A percentile compares a stretch with the other conserved stretches of the same genome.
Conservation (phyloP, 2,329 filamentous ascomycete species). For the Claviceps spartinae region DNA sequence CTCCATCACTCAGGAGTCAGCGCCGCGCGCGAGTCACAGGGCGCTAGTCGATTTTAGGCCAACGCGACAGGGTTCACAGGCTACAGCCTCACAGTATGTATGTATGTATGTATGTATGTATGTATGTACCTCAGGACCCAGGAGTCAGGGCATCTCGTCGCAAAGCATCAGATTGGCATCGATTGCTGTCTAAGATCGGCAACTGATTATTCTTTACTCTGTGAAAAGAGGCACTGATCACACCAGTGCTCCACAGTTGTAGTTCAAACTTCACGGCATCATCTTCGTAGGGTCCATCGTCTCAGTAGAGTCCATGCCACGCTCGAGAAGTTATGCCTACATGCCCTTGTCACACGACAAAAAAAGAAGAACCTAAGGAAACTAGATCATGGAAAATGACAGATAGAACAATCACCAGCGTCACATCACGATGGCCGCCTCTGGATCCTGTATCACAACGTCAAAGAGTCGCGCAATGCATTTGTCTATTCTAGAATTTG, state of each 20-base stretch:
- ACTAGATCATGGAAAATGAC: too few species aligned
- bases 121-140: too few species aligned
- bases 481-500: slow-evolving; percentile 2
- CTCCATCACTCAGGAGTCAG: neutral
- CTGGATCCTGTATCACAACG: neutral
- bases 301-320: neutral
- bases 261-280: too few species aligned
- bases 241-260: too few species aligned
- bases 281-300: too few species aligned
- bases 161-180: neutral
- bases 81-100: too few species aligned
- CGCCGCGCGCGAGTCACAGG: neutral
- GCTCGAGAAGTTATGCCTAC: neutral
- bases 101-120: too few species aligned
- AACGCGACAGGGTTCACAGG: slow-evolving; percentile 1
- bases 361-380: neutral
- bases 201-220: too few species aligned
- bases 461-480: neutral
- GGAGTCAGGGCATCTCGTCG: neutral
- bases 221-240: too few species aligned
- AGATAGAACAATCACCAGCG: neutral
- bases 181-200: too few species aligned
- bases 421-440: neutral
- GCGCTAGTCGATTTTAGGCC: slow-evolving; percentile 14
- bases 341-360: neutral